Evolutionary conservation across 805 yeast species (phyloP), one percentile per base, ranked within the genome.

Genomic region (Kodamaea kakaduensis): DNA sequence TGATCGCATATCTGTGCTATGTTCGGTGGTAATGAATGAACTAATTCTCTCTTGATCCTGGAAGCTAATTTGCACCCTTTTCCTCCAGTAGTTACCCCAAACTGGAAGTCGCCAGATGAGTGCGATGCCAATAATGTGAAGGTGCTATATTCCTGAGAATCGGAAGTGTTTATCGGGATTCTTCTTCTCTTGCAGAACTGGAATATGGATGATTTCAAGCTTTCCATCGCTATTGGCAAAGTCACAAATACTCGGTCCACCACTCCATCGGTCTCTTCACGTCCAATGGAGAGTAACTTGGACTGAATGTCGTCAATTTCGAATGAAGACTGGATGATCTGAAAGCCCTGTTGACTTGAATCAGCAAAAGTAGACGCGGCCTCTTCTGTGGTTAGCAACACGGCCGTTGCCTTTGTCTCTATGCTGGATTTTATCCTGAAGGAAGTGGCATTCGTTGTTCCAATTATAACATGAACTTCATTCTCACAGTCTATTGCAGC

Each of bases 21-120:
- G 48, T 87, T 76, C 3, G 64, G 46, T 0, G 97, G 96, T 30
- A 89, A 61, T 4, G 71, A 58, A 19, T 74, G 65, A 1, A 77
- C 75, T 26, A 86, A 59, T 41, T 84, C 94, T 43, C 97, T 66
- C 48, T 79, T 83, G 47, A 89, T 72, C 47, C 95, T 69, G 36
- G 79, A 75, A 1, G 96, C 95, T 34, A 89, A 64, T 34, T 86
- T 76, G 61, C 97, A 89, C 4, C 97, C 96, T 59, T 84, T 84
- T 0, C 96, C 95, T 17, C 80, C 75, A 0, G 97, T 89, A 3
- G 90, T 78, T 7, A 89, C 76, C 1, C 95, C 94, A 34, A 89
- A 46, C 55, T 84, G 90, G 58, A 89, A 77, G 34, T 74, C 77
- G 5, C 94, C 93, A 38, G 80, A 78, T 2, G 67, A 61, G 51